These are phyloP conservation scores for Berberis thunbergii DNA, from an alignment of 164 flowering plant genomes.

Conservation along the genomic window DNA sequence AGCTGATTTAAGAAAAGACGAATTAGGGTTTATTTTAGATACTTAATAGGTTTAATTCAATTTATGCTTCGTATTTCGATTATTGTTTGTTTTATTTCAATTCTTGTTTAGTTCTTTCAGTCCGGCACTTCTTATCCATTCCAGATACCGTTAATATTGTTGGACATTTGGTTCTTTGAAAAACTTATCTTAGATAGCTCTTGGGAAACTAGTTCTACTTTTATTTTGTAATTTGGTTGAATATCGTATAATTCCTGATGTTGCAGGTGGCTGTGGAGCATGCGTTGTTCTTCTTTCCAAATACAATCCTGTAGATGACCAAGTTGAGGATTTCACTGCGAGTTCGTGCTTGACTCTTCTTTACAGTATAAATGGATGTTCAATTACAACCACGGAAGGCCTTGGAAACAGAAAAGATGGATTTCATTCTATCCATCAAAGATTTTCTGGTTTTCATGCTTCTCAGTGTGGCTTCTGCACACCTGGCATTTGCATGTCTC, in stretches of 20 bases:
- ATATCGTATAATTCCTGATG: too few relatives aligned
- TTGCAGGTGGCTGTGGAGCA: constrained; percentile 93
- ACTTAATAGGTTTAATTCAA: too few relatives aligned
- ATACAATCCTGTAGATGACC: constrained; percentile 44
- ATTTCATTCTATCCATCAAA: constrained; percentile 75
- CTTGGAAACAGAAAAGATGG: constrained; percentile 77
- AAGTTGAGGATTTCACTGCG: constrained; percentile 56
- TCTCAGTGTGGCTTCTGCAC: constrained; percentile 90
- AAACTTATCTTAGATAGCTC: too few relatives aligned
- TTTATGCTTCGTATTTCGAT: too few relatives aligned
- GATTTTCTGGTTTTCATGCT: constrained; percentile 86
- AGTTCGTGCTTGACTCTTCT: constrained; percentile 89
- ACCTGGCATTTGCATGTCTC: constrained; percentile 91
- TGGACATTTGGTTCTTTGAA: too few relatives aligned
- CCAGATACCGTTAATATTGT: too few relatives aligned
- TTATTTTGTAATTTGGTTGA: not conserved
- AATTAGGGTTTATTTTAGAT: too few relatives aligned
- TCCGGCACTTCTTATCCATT: too few relatives aligned
- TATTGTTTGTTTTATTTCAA: too few relatives aligned
- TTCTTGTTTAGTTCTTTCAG: too few relatives aligned
- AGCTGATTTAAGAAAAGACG: too few relatives aligned
- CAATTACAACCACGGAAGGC: constrained; percentile 84
- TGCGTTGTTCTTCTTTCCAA: constrained; percentile 82
- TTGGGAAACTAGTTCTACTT: too few relatives aligned
- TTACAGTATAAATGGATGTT: constrained; percentile 68